These are phyloP conservation scores for Eudorina sp. DNA, from an alignment of 139 green algal species.

Conservation along the genomic window DNA sequence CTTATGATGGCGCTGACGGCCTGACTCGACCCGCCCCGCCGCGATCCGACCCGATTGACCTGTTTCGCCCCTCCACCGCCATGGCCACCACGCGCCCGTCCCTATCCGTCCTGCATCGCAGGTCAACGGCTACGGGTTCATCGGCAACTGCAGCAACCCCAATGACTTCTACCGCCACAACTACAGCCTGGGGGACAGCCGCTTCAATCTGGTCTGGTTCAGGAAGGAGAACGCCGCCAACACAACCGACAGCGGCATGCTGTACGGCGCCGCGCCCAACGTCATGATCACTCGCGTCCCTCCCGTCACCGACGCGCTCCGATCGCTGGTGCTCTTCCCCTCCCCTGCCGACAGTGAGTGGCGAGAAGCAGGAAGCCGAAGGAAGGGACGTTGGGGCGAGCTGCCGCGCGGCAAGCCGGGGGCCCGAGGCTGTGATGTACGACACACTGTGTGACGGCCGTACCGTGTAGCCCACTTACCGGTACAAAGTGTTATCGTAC, in stretches of 20 bases:
- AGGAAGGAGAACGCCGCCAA: not conserved
- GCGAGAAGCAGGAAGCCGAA: no score
- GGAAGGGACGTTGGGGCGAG: no score
- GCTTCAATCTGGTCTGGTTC: constrained; percentile 28
- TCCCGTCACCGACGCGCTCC: not conserved
- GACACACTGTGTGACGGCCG: not conserved
- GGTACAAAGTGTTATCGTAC: not conserved
- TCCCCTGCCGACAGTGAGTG: constrained; percentile 17
- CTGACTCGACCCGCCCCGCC: not conserved
- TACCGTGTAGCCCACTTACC: not conserved
- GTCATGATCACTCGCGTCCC: not conserved
- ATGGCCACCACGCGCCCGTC: no score
- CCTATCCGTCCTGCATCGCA: not conserved
- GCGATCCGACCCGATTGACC: no score
- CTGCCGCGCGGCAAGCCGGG: no score
- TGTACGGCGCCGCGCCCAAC: constrained; percentile 7
- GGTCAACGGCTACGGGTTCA: constrained; percentile 42
- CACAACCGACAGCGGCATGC: not conserved
- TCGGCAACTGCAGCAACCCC: constrained; percentile 17
- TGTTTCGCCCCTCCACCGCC: no score
- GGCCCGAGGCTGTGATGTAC: not conserved
- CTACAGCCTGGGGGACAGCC: not conserved
- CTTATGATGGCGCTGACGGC: not conserved
- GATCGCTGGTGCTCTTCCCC: constrained; percentile 26
- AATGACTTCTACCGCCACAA: constrained; percentile 17